These are phyloP conservation scores for Dianthus caryophyllus DNA, from an alignment of 148 eudicot genomes.

Conservation along the genomic window DNA sequence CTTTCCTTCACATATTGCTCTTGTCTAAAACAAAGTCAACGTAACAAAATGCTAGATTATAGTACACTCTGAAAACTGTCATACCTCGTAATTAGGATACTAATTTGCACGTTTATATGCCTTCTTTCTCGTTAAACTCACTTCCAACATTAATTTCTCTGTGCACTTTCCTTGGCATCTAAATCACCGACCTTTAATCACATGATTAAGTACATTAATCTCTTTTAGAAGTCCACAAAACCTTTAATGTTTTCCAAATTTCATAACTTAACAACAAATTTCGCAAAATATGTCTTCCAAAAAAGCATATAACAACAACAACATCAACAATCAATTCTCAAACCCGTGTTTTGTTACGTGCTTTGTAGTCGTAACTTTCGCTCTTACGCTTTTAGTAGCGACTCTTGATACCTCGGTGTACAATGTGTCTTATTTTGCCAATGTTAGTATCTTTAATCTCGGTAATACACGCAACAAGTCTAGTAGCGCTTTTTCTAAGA, in stretches of 20 bases:
- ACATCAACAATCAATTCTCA: neutral
- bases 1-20: no score
- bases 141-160: neutral
- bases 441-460: neutral
- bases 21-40: neutral
- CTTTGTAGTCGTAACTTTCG: conserved; percentile 10
- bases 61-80: neutral
- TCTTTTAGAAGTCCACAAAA: neutral
- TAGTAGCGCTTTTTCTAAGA: neutral
- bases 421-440: neutral
- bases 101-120: conserved; percentile 2
- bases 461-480: neutral
- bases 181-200: neutral
- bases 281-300: neutral
- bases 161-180: neutral
- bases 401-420: neutral
- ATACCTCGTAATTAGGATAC: neutral
- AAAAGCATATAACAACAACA: conserved; percentile 2
- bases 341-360: neutral
- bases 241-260: neutral
- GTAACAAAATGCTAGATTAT: neutral
- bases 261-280: neutral
- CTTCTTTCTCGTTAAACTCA: neutral
- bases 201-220: no score
- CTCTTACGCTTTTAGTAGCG: neutral